phyloP scores from a whole-genome alignment of 2,329 filamentous ascomycete species.

The Xylaria sp. region DNA sequence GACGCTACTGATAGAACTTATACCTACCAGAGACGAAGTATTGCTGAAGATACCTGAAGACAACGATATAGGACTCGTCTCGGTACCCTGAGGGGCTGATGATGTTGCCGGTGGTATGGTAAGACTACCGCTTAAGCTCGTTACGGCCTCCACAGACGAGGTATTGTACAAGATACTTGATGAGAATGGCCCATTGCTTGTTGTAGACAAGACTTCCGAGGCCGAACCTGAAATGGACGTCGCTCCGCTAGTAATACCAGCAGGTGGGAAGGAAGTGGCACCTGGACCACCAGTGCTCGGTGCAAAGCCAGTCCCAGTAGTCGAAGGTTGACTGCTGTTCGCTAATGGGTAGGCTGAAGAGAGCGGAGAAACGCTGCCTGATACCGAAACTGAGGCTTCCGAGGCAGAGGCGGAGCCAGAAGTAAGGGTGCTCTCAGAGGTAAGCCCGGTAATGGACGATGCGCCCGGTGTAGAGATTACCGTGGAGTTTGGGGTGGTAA shows the following conservation, averaged over 20 bases:
- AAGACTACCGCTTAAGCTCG: constrained; percentile 30
- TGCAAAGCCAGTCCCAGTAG: constrained; percentile 32
- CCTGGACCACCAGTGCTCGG: constrained; percentile 13
- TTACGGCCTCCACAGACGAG: constrained; percentile 21
- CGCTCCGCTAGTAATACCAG: constrained; percentile 27
- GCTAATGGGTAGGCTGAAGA: constrained; percentile 20
- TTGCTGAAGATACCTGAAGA: constrained; percentile 20
- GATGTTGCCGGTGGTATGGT: constrained; percentile 16
- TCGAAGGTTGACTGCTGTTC: constrained; percentile 29
- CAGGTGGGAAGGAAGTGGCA: constrained; percentile 4
- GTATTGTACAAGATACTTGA: constrained; percentile 21
- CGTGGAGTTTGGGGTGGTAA: constrained; percentile 7
- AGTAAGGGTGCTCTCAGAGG: neutral
- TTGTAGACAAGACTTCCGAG: neutral
- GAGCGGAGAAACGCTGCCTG: constrained; percentile 20
- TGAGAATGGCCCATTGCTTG: constrained; percentile 7
- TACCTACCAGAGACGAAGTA: constrained; percentile 9
- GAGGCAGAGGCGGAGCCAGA: neutral
- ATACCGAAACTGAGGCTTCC: constrained; percentile 15
- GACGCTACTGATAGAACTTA: constrained; percentile 7
- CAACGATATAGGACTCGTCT: constrained; percentile 4
- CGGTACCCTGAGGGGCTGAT: constrained; percentile 12
- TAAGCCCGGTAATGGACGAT: constrained; percentile 1
- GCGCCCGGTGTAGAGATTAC: neutral
- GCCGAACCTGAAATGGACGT: constrained; percentile 20